Evolutionary conservation across 257 asterid genomes (phyloP), one percentile per base, ranked within the genome.

Genomic region (Gentiana straminea): DNA sequence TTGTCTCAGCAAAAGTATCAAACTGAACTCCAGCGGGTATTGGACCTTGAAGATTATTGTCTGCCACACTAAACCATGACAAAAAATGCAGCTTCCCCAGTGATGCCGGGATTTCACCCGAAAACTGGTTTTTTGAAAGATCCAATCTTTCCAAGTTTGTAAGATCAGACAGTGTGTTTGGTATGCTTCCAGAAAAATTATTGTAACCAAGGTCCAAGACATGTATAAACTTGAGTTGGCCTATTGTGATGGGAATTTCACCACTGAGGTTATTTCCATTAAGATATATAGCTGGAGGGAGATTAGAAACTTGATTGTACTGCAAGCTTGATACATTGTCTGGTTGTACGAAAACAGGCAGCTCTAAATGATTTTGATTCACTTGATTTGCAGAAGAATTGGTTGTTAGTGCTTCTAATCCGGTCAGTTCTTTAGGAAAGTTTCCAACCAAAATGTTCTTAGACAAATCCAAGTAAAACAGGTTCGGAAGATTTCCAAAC

Each of bases 11-110:
- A 57, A 91, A 91, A 6, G 96, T 87, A 64, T 87, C 84, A 38
- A 91, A 91, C 73, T 91, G 98, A 36, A 93, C 93, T 55, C 98
- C 98, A 3, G 68, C 63, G 9, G 98, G 98, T 49, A 91, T 66
- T 24, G 84, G 80, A 45, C 96, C 98, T 70, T 84, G 79, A 39
- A 91, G 95, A 65, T 79, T 52, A 64, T 91, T 91, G 69, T 75
- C 8, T 46, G 96, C 95, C n/a, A 91, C 96, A 44, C 79, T 87
- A 75, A 91, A 91, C 52, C 62, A 80, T 37, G 98, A 91, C 66
- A 91, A 49, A 64, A 91, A 91, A 64, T 87, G 76, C 60, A 91
- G 95, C 64, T 66, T 79, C 63, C 61, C 67, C 35, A 87, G 86
- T 4, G 95, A 85, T 7, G 73, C 62, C 41, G 98, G 98, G 44